Evolutionary conservation across 1,284 basidiomycete genomes (phyloP).

Genomic region (Microbotryomycetes sp.): DNA sequence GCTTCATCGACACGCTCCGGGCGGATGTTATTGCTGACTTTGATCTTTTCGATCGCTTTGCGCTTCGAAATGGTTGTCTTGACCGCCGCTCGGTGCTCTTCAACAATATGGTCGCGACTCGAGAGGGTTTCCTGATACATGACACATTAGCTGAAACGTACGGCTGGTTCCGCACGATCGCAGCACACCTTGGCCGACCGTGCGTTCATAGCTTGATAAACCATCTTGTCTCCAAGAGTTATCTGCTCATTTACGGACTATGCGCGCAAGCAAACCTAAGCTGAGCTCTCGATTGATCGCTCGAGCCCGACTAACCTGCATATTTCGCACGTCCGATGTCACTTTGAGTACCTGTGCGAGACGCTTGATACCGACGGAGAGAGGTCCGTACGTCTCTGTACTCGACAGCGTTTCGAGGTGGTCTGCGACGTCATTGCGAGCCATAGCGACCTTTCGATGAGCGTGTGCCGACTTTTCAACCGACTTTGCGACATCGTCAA

Average conservation of each 20-base stretch:
- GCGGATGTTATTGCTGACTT: slow-evolving; percentile 62
- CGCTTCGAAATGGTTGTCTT: slow-evolving; percentile 87
- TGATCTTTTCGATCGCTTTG: slow-evolving; percentile 78
- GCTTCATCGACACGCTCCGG: slow-evolving; percentile 85
- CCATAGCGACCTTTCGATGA: slow-evolving; percentile 31
- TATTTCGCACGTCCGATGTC: slow-evolving; percentile 15
- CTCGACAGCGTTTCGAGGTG: slow-evolving; percentile 80
- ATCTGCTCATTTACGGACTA: slow-evolving; percentile 85
- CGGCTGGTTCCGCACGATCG: no score
- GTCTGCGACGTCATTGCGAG: slow-evolving; percentile 44
- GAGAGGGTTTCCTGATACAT: slow-evolving; percentile 60
- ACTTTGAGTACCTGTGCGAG: slow-evolving; percentile 27
- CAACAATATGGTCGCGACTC: slow-evolving; percentile 76
- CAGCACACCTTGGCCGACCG: slow-evolving; percentile 64
- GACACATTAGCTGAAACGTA: background rate
- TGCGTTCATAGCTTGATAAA: slow-evolving; percentile 91
- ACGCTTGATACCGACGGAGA: slow-evolving; percentile 27
- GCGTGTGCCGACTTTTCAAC: slow-evolving; percentile 72
- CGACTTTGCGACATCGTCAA: slow-evolving; percentile 77
- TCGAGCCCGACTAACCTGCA: slow-evolving; percentile 11
- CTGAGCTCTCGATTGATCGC: slow-evolving; percentile 48
- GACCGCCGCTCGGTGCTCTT: slow-evolving; percentile 83
- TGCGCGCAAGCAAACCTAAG: slow-evolving; percentile 35
- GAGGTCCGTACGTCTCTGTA: slow-evolving; percentile 66
- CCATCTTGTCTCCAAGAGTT: slow-evolving; percentile 79